phyloP scores from a whole-genome alignment of 2,329 filamentous ascomycete genomes.

The Beauveria bassiana region DNA sequence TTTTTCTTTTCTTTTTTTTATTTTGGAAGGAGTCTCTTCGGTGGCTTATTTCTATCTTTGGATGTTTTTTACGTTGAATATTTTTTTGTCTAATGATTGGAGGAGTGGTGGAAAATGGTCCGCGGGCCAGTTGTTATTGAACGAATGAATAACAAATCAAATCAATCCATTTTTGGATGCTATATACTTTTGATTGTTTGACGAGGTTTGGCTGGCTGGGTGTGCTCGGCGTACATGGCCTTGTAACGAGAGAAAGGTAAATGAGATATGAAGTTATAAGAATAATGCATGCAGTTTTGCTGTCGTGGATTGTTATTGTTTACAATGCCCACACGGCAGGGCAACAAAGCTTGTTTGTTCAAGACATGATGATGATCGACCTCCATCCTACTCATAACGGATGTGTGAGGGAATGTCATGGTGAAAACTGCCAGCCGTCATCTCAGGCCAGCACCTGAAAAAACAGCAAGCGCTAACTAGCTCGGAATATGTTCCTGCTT shows the following conservation, averaged over 20 bases:
- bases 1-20: background rate
- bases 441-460: no score
- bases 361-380: no score
- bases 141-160: conserved; percentile 3
- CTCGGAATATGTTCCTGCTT: no score
- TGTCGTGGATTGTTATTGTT: no score
- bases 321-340: no score
- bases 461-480: no score
- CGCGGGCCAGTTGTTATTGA: background rate
- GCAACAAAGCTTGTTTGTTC: no score
- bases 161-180: conserved; percentile 1
- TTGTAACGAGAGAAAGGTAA: background rate
- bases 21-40: background rate
- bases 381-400: no score
- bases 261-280: background rate
- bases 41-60: conserved; percentile 2
- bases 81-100: conserved; percentile 11
- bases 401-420: no score
- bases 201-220: background rate
- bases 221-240: no score
- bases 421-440: no score
- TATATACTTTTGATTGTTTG: background rate
- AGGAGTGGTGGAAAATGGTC: background rate
- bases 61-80: conserved; percentile 4
- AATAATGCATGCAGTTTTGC: background rate